Conservation (phyloP, 2,329 filamentous ascomycete species). For the Coleophoma crateriformis region DNA sequence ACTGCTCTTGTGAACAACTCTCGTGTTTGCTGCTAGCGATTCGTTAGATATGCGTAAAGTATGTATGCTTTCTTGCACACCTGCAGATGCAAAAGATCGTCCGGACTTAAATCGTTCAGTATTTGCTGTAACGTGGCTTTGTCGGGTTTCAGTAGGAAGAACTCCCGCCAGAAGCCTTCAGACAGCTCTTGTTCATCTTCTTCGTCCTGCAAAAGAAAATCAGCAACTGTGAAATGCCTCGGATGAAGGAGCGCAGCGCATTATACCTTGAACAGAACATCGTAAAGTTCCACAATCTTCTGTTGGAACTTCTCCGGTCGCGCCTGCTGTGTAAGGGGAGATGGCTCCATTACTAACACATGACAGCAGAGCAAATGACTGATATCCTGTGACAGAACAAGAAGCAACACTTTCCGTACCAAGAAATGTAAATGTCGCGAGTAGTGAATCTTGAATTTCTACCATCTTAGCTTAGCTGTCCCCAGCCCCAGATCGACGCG, state of each 20-base stretch:
- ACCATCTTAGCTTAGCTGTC: neutral
- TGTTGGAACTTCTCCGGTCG: conserved; percentile 87
- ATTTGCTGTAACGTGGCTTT: conserved; percentile 60
- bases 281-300: conserved; percentile 89
- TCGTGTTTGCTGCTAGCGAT: conserved; percentile 24
- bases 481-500: too few species aligned
- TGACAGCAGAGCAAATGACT: conserved; percentile 13
- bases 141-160: conserved; percentile 87
- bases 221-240: too few species aligned
- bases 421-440: too few species aligned
- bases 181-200: conserved; percentile 60
- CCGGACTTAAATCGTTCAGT: conserved; percentile 64
- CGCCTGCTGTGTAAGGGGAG: conserved; percentile 88
- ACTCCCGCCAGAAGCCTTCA: conserved; percentile 93
- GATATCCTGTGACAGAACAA: neutral
- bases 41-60: conserved; percentile 3
- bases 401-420: conserved; percentile 2
- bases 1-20: conserved; percentile 75
- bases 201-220: conserved; percentile 35
- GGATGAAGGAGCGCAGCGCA: neutral
- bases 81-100: conserved; percentile 72
- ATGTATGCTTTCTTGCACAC: conserved; percentile 38
- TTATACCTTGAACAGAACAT: conserved; percentile 70
- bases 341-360: conserved; percentile 65
- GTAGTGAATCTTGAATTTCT: neutral